Evolutionary conservation across 352 stramenopile species (phyloP).

Genomic region (Phytophthora ramorum): DNA sequence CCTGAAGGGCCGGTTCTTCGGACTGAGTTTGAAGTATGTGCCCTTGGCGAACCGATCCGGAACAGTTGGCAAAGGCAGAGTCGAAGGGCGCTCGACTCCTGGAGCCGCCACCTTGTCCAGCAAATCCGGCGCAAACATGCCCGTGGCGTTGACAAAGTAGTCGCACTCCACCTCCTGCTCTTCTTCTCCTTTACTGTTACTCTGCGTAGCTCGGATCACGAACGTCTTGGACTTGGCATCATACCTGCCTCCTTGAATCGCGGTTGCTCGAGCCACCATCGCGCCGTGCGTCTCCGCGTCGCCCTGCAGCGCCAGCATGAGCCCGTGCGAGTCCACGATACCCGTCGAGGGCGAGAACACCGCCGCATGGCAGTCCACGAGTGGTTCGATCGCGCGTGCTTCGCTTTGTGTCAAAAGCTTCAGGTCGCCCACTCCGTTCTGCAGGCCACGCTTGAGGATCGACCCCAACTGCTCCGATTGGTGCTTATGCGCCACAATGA

Average conservation of each 20-base stretch:
- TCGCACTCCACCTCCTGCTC: conserved; percentile 86
- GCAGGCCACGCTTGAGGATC: conserved; percentile 44
- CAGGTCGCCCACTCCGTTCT: conserved; percentile 73
- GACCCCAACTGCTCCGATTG: conserved; percentile 49
- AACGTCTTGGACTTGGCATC: conserved; percentile 40
- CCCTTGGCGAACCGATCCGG: conserved; percentile 93
- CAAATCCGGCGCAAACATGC: conserved; percentile 76
- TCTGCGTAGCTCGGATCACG: conserved; percentile 46
- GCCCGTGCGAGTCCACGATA: conserved; percentile 94
- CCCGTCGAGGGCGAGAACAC: conserved; percentile 96
- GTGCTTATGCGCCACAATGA: conserved; percentile 91
- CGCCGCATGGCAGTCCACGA: conserved; percentile 72
- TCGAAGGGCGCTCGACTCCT: neutral
- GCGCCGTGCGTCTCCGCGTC: conserved; percentile 92
- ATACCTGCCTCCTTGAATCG: conserved; percentile 57
- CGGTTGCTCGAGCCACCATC: conserved; percentile 75
- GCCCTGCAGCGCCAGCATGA: conserved; percentile 91
- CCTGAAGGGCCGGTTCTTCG: conserved; percentile 64
- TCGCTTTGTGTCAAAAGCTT: conserved; percentile 52
- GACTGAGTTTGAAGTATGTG: conserved; percentile 94
- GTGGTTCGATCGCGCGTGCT: conserved; percentile 53
- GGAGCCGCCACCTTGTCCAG: conserved; percentile 39
- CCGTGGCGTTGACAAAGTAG: conserved; percentile 93
- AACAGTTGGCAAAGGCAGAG: conserved; percentile 36
- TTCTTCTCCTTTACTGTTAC: conserved; percentile 27